A percentile compares a stretch with the other conserved stretches of the same genome.
Evolutionary conservation across 129 eudicot genomes (phyloP).

Genomic region (Flaveria sonorensis): DNA sequence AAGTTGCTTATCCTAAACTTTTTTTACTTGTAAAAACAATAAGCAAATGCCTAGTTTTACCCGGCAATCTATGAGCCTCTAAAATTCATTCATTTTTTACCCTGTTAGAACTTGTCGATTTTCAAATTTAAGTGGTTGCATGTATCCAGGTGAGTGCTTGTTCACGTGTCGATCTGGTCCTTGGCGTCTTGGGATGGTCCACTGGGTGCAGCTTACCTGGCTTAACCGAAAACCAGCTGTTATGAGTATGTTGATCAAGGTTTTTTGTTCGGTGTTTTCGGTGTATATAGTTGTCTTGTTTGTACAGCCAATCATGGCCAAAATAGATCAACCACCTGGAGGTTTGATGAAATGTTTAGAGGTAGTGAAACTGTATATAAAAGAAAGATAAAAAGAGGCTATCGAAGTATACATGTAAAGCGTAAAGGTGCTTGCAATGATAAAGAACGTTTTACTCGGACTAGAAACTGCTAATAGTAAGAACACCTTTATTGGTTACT

Average conservation of each 20-base stretch:
- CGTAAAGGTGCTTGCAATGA: conserved; percentile 25
- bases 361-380: conserved; percentile 33
- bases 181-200: conserved; percentile 93
- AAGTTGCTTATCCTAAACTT: background rate
- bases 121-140: background rate
- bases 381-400: conserved; percentile 10
- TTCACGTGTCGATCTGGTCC: conserved; percentile 67
- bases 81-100: background rate
- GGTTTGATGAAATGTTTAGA: conserved; percentile 32
- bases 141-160: conserved; percentile 64
- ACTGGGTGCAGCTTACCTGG: conserved; percentile 88
- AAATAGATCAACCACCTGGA: conserved; percentile 22
- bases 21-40: background rate
- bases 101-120: background rate
- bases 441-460: background rate
- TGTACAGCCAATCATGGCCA: conserved; percentile 9
- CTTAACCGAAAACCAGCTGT: conserved; percentile 41
- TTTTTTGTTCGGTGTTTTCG: conserved; percentile 20
- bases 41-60: background rate
- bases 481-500: too few species aligned
- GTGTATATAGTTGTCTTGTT: conserved; percentile 6
- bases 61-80: background rate
- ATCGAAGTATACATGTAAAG: conserved; percentile 28
- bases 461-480: too few species aligned
- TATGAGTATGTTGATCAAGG: conserved; percentile 55